Evolutionary conservation across 2,329 filamentous ascomycete species (phyloP).

Genomic region (Teratosphaeria pseudoeucalypti): DNA sequence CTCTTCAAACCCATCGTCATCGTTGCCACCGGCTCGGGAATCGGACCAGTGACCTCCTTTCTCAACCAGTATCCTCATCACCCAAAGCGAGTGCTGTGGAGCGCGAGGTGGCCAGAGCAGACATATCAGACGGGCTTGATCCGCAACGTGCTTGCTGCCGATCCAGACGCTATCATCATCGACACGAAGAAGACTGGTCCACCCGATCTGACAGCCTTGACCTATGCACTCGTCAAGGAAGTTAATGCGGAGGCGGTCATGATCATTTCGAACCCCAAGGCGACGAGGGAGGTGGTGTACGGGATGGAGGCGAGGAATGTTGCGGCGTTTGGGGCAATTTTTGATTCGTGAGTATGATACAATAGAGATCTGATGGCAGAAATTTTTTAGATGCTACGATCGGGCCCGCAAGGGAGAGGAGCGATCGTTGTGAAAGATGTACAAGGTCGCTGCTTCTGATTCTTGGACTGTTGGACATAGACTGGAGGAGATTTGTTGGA

Average conservation of each 20-base stretch:
- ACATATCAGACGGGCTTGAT: constrained; percentile 54
- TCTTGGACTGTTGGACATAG: too few relatives aligned
- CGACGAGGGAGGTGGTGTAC: constrained; percentile 60
- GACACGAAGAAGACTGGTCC: constrained; percentile 53
- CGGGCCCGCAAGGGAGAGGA: too few relatives aligned
- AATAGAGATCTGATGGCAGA: background rate
- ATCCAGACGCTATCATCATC: constrained; percentile 55
- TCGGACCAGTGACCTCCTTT: constrained; percentile 57
- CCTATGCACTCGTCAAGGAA: constrained; percentile 40
- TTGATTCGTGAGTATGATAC: constrained; percentile 45
- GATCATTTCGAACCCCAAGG: constrained; percentile 58
- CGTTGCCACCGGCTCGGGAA: constrained; percentile 63
- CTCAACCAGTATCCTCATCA: constrained; percentile 40
- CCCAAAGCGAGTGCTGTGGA: constrained; percentile 57
- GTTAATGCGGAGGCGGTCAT: constrained; percentile 56
- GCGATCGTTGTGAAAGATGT: too few relatives aligned
- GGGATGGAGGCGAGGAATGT: constrained; percentile 56
- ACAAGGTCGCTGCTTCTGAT: too few relatives aligned
- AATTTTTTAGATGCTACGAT: background rate
- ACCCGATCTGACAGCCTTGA: constrained; percentile 49
- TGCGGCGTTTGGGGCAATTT: constrained; percentile 63
- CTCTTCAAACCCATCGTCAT: constrained; percentile 57
- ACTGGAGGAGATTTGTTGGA: too few relatives aligned
- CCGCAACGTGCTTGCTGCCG: constrained; percentile 44
- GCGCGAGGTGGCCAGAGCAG: constrained; percentile 48